These are phyloP conservation scores for Penicillium frequentans DNA, from an alignment of 2,329 filamentous ascomycete genomes.

Conservation along the genomic window DNA sequence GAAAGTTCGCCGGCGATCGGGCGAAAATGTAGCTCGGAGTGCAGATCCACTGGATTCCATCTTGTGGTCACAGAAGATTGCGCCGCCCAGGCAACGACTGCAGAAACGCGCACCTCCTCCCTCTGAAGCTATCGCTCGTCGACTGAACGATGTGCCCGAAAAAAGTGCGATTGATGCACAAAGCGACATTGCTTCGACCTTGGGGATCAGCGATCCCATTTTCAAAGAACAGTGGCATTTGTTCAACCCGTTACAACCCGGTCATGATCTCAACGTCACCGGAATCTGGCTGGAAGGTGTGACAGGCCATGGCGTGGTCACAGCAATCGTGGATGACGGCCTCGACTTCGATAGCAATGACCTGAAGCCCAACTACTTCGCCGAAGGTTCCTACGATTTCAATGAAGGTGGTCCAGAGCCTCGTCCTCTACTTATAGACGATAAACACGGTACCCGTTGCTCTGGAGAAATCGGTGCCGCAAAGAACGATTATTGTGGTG, in stretches of 20 bases:
- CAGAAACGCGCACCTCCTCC: conserved; percentile 57
- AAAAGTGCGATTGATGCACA: conserved; percentile 58
- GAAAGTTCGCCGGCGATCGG: conserved; percentile 58
- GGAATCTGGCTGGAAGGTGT: conserved; percentile 88
- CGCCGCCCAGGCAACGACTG: conserved; percentile 56
- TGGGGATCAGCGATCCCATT: conserved; percentile 85
- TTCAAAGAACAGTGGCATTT: conserved; percentile 96
- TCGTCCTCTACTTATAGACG: conserved; percentile 77
- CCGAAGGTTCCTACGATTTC: conserved; percentile 90
- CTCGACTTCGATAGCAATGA: conserved; percentile 95
- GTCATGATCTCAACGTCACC: conserved; percentile 96
- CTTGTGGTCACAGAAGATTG: conserved; percentile 76
- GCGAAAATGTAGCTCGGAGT: conserved; percentile 13
- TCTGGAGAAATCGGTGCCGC: conserved; percentile 91
- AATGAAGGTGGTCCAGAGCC: conserved; percentile 82
- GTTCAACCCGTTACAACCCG: conserved; percentile 74
- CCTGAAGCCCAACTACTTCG: conserved; percentile 90
- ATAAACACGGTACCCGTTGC: conserved; percentile 89
- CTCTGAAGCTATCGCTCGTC: conserved; percentile 8
- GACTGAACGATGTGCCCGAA: conserved; percentile 42
- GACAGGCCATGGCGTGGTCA: conserved; percentile 83
- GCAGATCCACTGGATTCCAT: conserved; percentile 68
- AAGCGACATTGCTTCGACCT: conserved; percentile 58
- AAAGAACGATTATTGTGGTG: conserved; percentile 88
- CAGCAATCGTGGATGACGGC: conserved; percentile 94